phyloP scores from a whole-genome alignment of 2,329 filamentous ascomycete genomes.

The Acephala macrosclerotiorum region DNA sequence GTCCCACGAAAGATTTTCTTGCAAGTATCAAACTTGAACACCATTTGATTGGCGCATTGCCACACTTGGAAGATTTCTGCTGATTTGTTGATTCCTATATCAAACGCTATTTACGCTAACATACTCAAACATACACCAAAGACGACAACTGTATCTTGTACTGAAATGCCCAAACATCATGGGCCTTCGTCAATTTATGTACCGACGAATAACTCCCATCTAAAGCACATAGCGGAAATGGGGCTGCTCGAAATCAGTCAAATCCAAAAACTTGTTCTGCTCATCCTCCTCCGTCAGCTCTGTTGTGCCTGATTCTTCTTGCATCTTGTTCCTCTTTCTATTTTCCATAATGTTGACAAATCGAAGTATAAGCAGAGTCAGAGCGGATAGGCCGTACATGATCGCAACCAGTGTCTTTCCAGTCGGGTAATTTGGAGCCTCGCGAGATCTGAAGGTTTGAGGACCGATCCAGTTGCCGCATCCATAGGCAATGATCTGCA shows the following conservation, averaged over 20 bases:
- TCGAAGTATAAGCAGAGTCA: slow-evolving; percentile 48
- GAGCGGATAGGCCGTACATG: slow-evolving; percentile 47
- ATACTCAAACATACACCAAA: background rate
- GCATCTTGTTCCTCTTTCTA: slow-evolving; percentile 49
- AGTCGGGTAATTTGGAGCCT: slow-evolving; percentile 12
- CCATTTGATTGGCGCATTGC: too few relatives aligned
- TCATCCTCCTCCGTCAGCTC: slow-evolving; percentile 45
- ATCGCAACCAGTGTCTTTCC: slow-evolving; percentile 46
- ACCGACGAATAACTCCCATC: too few relatives aligned
- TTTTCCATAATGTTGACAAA: slow-evolving; percentile 52
- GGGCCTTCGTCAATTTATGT: too few relatives aligned
- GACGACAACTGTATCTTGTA: too few relatives aligned
- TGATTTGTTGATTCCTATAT: too few relatives aligned
- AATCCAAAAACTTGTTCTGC: slow-evolving; percentile 50
- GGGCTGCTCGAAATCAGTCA: slow-evolving; percentile 65
- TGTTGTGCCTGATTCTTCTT: slow-evolving; percentile 39
- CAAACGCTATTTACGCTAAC: background rate
- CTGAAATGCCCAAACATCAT: too few relatives aligned
- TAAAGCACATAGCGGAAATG: slow-evolving; percentile 61
- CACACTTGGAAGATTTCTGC: too few relatives aligned
- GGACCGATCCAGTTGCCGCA: slow-evolving; percentile 24
- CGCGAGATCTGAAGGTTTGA: slow-evolving; percentile 39
- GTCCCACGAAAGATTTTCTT: too few relatives aligned
- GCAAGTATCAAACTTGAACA: too few relatives aligned
- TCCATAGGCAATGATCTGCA: slow-evolving; percentile 22